A percentile compares a stretch with the other conserved stretches of the same genome.
Evolutionary conservation across 129 eudicot species (phyloP).

Genomic region (Calendula officinalis): DNA sequence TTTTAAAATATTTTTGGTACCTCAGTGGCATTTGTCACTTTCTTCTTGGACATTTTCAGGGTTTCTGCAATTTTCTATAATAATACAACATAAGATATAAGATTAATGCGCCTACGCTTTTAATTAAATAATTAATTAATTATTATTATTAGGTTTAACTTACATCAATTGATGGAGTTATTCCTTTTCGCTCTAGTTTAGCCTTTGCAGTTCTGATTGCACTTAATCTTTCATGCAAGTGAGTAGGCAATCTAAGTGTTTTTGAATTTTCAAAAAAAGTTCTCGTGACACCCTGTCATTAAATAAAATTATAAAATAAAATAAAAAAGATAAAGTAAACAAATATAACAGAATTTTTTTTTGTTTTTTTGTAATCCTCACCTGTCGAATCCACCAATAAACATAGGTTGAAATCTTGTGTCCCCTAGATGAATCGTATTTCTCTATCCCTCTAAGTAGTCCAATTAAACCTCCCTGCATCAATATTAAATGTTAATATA

Average conservation of each 20-base stretch:
- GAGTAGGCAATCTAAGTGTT: constrained; percentile 80
- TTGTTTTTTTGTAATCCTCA: constrained; percentile 30
- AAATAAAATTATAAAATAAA: constrained; percentile 18
- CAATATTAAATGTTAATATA: background rate
- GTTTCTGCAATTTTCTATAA: constrained; percentile 75
- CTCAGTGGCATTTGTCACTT: constrained; percentile 94
- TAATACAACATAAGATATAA: constrained; percentile 10
- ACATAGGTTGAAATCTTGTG: constrained; percentile 91
- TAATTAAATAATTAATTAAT: constrained; percentile 1
- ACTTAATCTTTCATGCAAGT: constrained; percentile 85
- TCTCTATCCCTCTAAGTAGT: constrained; percentile 91
- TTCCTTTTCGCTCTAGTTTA: constrained; percentile 78
- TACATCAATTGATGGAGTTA: constrained; percentile 83
- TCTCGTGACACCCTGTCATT: constrained; percentile 85
- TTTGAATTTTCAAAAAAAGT: constrained; percentile 75
- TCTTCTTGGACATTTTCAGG: constrained; percentile 82
- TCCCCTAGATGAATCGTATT: constrained; percentile 94
- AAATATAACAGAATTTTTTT: background rate
- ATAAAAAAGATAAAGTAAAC: background rate
- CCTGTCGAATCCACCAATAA: constrained; percentile 99
- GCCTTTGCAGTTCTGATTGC: constrained; percentile 78
- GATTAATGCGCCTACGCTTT: background rate
- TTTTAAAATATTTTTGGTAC: constrained; percentile 36
- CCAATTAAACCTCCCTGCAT: constrained; percentile 93
- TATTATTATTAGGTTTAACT: constrained; percentile 23